Evolutionary conservation across 768 basidiomycete species (phyloP).

Genomic region (Saitozyma podzolica): DNA sequence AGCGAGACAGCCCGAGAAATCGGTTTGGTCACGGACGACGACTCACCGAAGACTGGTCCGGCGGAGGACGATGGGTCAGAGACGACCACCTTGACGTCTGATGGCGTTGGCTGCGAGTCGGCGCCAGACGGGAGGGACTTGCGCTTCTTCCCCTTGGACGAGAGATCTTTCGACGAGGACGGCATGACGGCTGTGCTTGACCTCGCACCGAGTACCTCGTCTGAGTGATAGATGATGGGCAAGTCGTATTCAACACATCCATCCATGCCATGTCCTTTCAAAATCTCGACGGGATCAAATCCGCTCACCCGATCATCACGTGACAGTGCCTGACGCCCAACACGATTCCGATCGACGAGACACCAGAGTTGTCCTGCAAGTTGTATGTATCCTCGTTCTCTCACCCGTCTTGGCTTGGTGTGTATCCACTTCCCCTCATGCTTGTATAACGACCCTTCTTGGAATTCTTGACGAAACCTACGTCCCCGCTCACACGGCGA

Average conservation of each 20-base stretch:
- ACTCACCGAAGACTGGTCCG: constrained; percentile 45
- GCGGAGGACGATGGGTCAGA: constrained; percentile 21
- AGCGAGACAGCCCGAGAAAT: not conserved
- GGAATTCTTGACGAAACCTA: constrained; percentile 11
- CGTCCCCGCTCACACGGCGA: not conserved
- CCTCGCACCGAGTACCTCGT: too few species aligned
- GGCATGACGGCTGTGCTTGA: not conserved
- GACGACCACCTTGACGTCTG: constrained; percentile 29
- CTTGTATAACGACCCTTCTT: constrained; percentile 1
- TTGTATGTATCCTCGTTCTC: too few species aligned
- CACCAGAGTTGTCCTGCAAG: too few species aligned
- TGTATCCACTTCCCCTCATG: too few species aligned
- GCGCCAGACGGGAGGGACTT: constrained; percentile 28
- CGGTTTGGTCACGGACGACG: not conserved
- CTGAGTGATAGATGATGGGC: too few species aligned
- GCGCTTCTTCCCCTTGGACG: constrained; percentile 26
- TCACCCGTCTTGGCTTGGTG: too few species aligned
- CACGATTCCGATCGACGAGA: too few species aligned
- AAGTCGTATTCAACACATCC: too few species aligned
- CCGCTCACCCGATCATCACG: too few species aligned
- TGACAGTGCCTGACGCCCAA: too few species aligned
- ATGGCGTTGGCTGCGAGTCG: not conserved
- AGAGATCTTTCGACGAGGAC: constrained; percentile 1
- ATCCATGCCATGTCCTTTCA: too few species aligned
- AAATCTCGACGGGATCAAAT: too few species aligned